Conservation (phyloP, 768 basidiomycete genomes). For the Mycena polygramma region DNA sequence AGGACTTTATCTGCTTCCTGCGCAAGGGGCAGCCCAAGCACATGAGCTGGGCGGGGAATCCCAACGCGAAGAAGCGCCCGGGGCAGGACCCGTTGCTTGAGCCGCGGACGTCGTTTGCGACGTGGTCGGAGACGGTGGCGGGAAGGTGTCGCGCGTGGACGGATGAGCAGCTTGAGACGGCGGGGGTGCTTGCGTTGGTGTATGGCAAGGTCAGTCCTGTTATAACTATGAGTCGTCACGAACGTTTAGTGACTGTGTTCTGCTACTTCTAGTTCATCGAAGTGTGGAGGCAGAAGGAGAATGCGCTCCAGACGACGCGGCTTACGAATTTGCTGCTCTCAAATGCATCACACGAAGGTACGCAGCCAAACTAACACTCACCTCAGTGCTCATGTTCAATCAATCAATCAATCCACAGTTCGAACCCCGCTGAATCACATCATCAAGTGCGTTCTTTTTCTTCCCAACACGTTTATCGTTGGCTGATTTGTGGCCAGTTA, state of each 20-base stretch:
- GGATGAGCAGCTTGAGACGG: slow-evolving; percentile 87
- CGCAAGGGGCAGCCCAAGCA: slow-evolving; percentile 81
- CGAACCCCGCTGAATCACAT: slow-evolving; percentile 86
- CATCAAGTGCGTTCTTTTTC: slow-evolving; percentile 70
- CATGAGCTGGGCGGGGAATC: slow-evolving; percentile 85
- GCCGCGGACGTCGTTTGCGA: slow-evolving; percentile 84
- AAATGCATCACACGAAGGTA: slow-evolving; percentile 88
- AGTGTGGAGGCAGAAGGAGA: slow-evolving; percentile 88
- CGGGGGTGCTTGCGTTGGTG: slow-evolving; percentile 81
- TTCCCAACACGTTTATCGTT: not conserved
- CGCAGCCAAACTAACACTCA: slow-evolving; percentile 14
- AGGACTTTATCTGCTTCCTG: slow-evolving; percentile 86
- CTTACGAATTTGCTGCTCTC: slow-evolving; percentile 81
- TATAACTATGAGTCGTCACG: not conserved
- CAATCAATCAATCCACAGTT: slow-evolving; percentile 53
- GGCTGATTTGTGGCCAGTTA: slow-evolving; percentile 57
- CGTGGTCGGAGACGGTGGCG: slow-evolving; percentile 81
- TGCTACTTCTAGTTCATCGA: slow-evolving; percentile 73
- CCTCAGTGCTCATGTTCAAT: not conserved
- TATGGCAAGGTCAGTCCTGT: slow-evolving; percentile 71
- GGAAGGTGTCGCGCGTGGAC: slow-evolving; percentile 81
- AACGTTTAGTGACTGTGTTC: not conserved
- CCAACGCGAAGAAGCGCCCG: slow-evolving; percentile 61
- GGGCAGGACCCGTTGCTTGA: slow-evolving; percentile 62
- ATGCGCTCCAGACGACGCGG: slow-evolving; percentile 76